Percentiles rank a stretch among this genome's conserved stretches.
Conservation (phyloP, 441 rosid species). For the Breynia disticha region DNA sequence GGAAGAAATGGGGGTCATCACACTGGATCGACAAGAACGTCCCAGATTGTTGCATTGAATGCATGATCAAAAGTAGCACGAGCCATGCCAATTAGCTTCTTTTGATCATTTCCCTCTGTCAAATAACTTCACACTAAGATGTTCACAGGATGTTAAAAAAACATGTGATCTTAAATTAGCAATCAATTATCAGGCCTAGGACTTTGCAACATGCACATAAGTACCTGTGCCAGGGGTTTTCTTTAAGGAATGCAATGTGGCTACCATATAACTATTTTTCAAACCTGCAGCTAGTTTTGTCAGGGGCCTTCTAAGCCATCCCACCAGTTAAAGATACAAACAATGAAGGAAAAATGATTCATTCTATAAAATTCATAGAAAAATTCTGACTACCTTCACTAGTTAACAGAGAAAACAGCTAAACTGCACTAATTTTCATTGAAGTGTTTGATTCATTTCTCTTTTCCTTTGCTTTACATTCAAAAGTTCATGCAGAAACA, state of each 20-base stretch:
- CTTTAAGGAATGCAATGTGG: slow-evolving; percentile 63
- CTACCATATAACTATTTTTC: slow-evolving; percentile 94
- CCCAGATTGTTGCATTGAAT: slow-evolving; percentile 98
- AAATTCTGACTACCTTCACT: neutral
- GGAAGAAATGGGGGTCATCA: too few species aligned
- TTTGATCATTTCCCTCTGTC: slow-evolving; percentile 67
- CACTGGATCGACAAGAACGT: slow-evolving; percentile 97
- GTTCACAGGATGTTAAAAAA: slow-evolving; percentile 41
- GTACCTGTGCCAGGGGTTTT: slow-evolving; percentile 66
- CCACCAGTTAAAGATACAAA: slow-evolving; percentile 40
- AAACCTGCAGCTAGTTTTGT: slow-evolving; percentile 77
- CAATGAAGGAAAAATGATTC: too few species aligned
- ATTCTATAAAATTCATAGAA: too few species aligned
- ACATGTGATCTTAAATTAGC: slow-evolving; percentile 10
- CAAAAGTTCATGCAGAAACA: neutral
- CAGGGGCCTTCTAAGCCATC: slow-evolving; percentile 92
- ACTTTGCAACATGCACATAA: slow-evolving; percentile 8
- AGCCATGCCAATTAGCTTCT: slow-evolving; percentile 89
- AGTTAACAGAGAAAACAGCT: neutral
- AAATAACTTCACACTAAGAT: slow-evolving; percentile 93
- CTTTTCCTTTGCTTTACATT: neutral
- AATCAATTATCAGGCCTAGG: slow-evolving; percentile 7
- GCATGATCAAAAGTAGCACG: slow-evolving; percentile 98
- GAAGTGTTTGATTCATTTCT: neutral
- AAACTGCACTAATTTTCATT: neutral